Percentiles rank a stretch among this genome's conserved stretches.
Conservation (phyloP, 768 basidiomycete genomes). For the Tricholoma saponaceum region DNA sequence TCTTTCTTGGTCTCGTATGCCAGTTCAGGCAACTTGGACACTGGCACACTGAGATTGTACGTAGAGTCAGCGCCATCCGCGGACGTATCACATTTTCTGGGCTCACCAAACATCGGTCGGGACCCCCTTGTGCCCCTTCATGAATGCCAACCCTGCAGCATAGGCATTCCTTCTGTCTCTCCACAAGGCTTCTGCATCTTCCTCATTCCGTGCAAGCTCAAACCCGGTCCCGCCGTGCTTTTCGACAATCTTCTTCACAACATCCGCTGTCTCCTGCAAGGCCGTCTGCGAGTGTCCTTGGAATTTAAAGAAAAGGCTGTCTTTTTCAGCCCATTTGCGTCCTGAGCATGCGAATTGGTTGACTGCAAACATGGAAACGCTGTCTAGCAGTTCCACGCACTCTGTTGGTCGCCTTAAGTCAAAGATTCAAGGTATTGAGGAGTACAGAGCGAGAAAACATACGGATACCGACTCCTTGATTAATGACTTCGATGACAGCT, state of each 20-base stretch:
- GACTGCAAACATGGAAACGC: constrained; percentile 58
- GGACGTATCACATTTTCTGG: neutral
- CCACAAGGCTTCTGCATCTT: constrained; percentile 73
- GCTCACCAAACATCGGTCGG: constrained; percentile 73
- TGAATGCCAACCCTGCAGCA: constrained; percentile 49
- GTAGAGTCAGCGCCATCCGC: neutral
- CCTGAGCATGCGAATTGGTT: constrained; percentile 52
- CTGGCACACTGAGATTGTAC: constrained; percentile 41
- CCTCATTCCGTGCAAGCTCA: constrained; percentile 54
- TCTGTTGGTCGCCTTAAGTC: constrained; percentile 41
- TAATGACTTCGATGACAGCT: constrained; percentile 69
- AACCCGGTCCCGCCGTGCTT: constrained; percentile 69
- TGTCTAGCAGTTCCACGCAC: constrained; percentile 83
- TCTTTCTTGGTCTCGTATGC: constrained; percentile 72
- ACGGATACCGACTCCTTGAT: constrained; percentile 76
- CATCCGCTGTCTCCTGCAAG: constrained; percentile 55
- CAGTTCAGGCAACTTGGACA: constrained; percentile 60
- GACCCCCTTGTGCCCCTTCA: constrained; percentile 57
- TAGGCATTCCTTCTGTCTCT: constrained; percentile 64
- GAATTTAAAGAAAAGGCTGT: constrained; percentile 85
- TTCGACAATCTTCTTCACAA: constrained; percentile 53
- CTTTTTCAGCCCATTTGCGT: constrained; percentile 55
- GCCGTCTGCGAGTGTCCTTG: constrained; percentile 63
- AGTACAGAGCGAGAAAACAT: constrained; percentile 22
- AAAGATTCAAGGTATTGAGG: neutral